Conservation (phyloP, 148 eudicot genomes). For the Gaultheria prostrata region DNA sequence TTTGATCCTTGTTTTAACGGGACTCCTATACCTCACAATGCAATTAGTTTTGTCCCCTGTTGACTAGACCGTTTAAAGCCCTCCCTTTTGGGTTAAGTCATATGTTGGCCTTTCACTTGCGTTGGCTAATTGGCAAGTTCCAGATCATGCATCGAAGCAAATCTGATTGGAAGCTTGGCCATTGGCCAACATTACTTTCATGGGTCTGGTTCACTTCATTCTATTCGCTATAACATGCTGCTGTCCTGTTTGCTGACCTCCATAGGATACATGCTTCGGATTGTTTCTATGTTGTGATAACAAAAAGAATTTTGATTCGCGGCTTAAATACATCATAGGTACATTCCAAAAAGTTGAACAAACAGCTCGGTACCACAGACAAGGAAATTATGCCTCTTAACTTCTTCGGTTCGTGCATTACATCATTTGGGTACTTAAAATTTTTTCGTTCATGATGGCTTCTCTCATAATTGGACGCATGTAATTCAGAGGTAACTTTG, state of each 20-base stretch:
- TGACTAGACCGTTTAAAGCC: background rate
- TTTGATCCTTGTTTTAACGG: background rate
- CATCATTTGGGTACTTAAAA: background rate
- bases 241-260: background rate
- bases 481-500: background rate
- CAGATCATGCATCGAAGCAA: background rate
- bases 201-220: background rate
- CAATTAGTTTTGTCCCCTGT: background rate
- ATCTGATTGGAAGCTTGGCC: background rate
- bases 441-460: background rate
- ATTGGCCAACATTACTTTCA: background rate
- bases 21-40: background rate
- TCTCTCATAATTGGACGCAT: background rate
- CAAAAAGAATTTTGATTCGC: background rate
- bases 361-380: too few species aligned
- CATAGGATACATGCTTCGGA: background rate
- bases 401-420: background rate
- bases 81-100: background rate
- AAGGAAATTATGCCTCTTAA: background rate
- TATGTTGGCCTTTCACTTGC: background rate
- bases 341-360: background rate
- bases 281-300: background rate
- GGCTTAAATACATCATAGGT: background rate
- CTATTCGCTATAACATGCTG: background rate
- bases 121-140: background rate